Conservation (phyloP, 169 alveolate species). For the Cryptosporidium sp. region DNA sequence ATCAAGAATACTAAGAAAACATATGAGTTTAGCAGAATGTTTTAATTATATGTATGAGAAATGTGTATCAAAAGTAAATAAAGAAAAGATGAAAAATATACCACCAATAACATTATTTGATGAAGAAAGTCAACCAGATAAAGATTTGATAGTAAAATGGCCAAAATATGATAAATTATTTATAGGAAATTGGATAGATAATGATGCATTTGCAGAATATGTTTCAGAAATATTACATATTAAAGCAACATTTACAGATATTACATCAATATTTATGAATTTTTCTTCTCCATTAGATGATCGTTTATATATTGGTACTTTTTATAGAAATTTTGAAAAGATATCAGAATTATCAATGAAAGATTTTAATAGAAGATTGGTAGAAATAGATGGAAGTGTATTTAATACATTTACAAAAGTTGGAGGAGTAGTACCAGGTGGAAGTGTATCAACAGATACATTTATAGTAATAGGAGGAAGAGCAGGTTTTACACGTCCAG, state of each 20-base stretch:
- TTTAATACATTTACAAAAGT: conserved; percentile 37
- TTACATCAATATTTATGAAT: conserved; percentile 18
- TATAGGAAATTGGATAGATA: conserved; percentile 60
- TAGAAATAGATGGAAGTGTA: conserved; percentile 55
- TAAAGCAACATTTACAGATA: conserved; percentile 55
- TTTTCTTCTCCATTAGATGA: conserved; percentile 19
- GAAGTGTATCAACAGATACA: conserved; percentile 55
- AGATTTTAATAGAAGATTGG: conserved; percentile 41
- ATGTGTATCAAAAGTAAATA: conserved; percentile 31
- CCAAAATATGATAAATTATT: conserved; percentile 56
- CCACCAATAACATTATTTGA: conserved; percentile 35
- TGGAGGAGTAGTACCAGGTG: conserved; percentile 58
- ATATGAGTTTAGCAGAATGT: conserved; percentile 25
- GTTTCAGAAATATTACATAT: conserved; percentile 59
- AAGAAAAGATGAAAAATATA: conserved; percentile 15
- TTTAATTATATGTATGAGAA: conserved; percentile 45
- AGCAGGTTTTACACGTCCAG: conserved; percentile 68
- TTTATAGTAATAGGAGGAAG: conserved; percentile 64
- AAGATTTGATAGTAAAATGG: conserved; percentile 33
- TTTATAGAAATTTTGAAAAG: conserved; percentile 63
- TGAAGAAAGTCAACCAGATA: conserved; percentile 37
- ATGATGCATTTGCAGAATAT: conserved; percentile 64
- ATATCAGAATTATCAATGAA: conserved; percentile 29
- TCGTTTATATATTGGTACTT: conserved; percentile 51
- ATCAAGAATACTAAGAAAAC: conserved; percentile 64